A percentile compares a stretch with the other conserved stretches of the same genome.
Conservation (phyloP, 2,329 filamentous ascomycete genomes). For the Clonostachys solani region DNA sequence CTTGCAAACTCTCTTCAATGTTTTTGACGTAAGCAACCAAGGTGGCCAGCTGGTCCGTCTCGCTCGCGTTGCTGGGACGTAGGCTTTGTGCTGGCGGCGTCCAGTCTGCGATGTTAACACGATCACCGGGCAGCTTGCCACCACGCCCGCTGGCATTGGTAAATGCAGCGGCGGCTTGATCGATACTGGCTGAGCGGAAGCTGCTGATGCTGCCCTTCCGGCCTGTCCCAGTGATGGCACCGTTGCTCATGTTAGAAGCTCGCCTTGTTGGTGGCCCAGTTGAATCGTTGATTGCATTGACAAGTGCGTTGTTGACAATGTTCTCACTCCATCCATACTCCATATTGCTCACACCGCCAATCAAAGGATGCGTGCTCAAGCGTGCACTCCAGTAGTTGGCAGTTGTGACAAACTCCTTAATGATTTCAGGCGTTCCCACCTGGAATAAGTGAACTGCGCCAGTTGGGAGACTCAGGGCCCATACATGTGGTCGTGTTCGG, state of each 20-base stretch:
- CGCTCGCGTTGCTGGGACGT: conserved; percentile 73
- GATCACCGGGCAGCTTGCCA: conserved; percentile 75
- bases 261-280: conserved; percentile 7
- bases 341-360: conserved; percentile 92
- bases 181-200: conserved; percentile 54
- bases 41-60: conserved; percentile 75
- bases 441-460: conserved; percentile 98
- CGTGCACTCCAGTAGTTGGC: conserved; percentile 98
- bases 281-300: conserved; percentile 47
- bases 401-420: conserved; percentile 88
- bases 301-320: conserved; percentile 62
- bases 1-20: conserved; percentile 79
- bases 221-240: conserved; percentile 39
- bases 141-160: conserved; percentile 39
- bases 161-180: conserved; percentile 50
- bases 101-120: conserved; percentile 83
- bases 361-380: conserved; percentile 86
- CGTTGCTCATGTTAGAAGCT: conserved; percentile 11
- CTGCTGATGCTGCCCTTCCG: conserved; percentile 43
- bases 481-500: conserved; percentile 84
- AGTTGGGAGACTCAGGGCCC: conserved; percentile 86
- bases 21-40: conserved; percentile 76
- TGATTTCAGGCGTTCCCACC: conserved; percentile 90
- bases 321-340: conserved; percentile 95
- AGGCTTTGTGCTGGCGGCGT: conserved; percentile 84